Evolutionary conservation across 192 early-diverging fungal genomes (phyloP).

Genomic region (Pilaira anomala): DNA sequence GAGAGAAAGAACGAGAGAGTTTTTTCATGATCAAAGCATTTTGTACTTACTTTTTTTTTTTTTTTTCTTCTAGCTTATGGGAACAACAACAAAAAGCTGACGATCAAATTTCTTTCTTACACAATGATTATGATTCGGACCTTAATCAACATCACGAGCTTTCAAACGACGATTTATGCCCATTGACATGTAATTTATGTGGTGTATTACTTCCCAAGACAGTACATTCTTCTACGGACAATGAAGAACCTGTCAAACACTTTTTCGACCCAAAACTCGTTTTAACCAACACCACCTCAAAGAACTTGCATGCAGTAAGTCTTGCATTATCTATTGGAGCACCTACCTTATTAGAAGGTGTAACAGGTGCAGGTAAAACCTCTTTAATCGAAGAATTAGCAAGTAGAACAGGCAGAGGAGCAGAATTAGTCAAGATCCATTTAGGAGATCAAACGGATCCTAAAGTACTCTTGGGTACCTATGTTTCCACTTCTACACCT

Average conservation of each 20-base stretch:
- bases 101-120: conserved; percentile 40
- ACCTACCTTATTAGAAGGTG: conserved; percentile 85
- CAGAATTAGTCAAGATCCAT: conserved; percentile 88
- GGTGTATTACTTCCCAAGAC: conserved; percentile 61
- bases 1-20: not conserved
- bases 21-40: not conserved
- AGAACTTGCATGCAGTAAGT: conserved; percentile 77
- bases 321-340: conserved; percentile 82
- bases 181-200: conserved; percentile 58
- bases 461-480: conserved; percentile 93
- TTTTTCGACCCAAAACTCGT: conserved; percentile 52
- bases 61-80: conserved; percentile 30
- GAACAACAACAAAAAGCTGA: conserved; percentile 48
- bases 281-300: conserved; percentile 70
- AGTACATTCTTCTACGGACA: not conserved
- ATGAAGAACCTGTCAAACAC: not conserved
- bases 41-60: not conserved
- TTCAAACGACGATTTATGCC: conserved; percentile 43
- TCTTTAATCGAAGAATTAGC: conserved; percentile 87
- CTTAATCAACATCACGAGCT: conserved; percentile 7
- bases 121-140: conserved; percentile 37
- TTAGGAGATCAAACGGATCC: conserved; percentile 95
- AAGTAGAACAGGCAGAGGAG: conserved; percentile 60
- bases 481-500: conserved; percentile 87
- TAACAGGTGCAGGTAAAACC: conserved; percentile 87